Evolutionary conservation across 2,329 filamentous ascomycete genomes (phyloP).

Genomic region (Apiospora arundinis): DNA sequence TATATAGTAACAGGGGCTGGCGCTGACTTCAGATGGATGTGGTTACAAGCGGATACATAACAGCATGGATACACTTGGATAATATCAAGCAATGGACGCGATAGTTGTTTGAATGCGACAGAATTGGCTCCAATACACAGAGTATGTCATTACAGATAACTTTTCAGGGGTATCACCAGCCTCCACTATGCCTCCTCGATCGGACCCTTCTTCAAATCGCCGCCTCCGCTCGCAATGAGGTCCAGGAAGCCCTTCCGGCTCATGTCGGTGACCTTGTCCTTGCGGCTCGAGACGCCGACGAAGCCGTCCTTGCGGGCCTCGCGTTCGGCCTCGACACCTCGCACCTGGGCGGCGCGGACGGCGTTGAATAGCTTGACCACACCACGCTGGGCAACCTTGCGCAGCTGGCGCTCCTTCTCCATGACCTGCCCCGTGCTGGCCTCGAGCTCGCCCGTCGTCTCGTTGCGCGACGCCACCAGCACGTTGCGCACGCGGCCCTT

Average conservation of each 20-base stretch:
- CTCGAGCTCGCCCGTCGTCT: conserved; percentile 45
- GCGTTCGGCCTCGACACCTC: conserved; percentile 78
- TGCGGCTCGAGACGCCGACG: conserved; percentile 78
- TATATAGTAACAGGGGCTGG: neutral
- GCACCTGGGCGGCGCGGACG: conserved; percentile 89
- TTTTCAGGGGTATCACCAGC: conserved; percentile 18
- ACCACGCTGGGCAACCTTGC: conserved; percentile 89
- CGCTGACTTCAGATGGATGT: neutral
- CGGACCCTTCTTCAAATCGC: conserved; percentile 62
- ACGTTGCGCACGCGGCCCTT: conserved; percentile 91
- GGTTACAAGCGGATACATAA: neutral
- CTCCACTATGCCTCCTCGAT: conserved; percentile 57
- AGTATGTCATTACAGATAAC: conserved; percentile 7
- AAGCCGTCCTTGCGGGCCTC: conserved; percentile 74
- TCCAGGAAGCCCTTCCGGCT: conserved; percentile 97
- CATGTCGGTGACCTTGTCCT: conserved; percentile 93
- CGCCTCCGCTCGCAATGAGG: conserved; percentile 74
- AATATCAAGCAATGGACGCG: neutral
- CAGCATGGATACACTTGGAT: neutral
- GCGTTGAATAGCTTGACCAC: conserved; percentile 98
- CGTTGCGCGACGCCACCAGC: conserved; percentile 66
- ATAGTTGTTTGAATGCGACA: neutral
- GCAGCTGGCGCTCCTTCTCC: conserved; percentile 79
- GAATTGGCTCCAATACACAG: neutral
- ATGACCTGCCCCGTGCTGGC: conserved; percentile 60